phyloP scores from a whole-genome alignment of 177 flowering plant species.

The Tripterygium wilfordii region DNA sequence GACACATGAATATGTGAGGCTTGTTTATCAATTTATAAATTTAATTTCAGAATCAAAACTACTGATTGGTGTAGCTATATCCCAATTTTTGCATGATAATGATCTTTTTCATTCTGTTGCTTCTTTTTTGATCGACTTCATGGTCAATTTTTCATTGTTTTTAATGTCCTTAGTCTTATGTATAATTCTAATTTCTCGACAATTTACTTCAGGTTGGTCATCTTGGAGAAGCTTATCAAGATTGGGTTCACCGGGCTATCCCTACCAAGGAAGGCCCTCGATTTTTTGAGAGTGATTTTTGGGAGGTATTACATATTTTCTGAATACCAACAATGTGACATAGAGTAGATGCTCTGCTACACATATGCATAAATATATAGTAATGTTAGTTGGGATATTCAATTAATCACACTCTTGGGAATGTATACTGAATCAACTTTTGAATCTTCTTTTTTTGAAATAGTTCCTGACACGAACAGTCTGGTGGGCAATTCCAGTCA shows the following conservation, averaged over 20 bases:
- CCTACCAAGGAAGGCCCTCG: conserved; percentile 54
- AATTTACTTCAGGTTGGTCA: conserved; percentile 63
- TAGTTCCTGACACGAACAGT: conserved; percentile 75
- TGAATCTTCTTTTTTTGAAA: conserved; percentile 5
- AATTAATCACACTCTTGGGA: background rate
- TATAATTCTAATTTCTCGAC: conserved; percentile 6
- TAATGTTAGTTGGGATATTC: background rate
- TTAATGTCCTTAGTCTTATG: too few species aligned
- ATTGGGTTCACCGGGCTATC: conserved; percentile 69
- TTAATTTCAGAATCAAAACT: too few species aligned
- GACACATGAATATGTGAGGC: too few species aligned
- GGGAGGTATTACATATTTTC: conserved; percentile 44
- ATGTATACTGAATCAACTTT: too few species aligned
- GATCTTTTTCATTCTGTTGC: background rate
- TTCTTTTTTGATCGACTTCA: background rate
- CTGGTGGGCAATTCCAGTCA: conserved; percentile 83
- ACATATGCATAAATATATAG: background rate
- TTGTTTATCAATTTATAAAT: too few species aligned
- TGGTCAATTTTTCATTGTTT: too few species aligned
- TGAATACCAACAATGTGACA: too few species aligned
- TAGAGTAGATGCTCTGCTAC: too few species aligned
- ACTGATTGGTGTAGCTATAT: too few species aligned
- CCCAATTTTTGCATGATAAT: too few species aligned
- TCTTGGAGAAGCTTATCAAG: conserved; percentile 68
- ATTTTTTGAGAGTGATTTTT: conserved; percentile 47